Conservation (phyloP, 306 rosid genomes). For the Lathyrus aphaca region DNA sequence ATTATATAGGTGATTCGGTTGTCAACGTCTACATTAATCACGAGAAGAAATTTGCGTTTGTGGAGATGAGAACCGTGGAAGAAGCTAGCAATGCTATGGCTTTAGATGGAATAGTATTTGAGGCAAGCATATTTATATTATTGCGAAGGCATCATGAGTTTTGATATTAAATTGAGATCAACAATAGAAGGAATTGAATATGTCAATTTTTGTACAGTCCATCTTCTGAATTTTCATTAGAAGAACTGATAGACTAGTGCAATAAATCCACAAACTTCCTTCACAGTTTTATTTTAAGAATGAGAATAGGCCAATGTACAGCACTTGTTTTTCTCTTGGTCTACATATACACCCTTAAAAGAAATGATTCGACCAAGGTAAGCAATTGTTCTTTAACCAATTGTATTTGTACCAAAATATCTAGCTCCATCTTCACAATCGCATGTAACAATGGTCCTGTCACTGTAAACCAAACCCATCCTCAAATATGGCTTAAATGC, state of each 20-base stretch:
- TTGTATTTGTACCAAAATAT: neutral
- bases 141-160: slow-evolving; percentile 52
- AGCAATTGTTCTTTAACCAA: neutral
- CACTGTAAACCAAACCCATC: neutral
- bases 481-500: neutral
- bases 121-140: slow-evolving; percentile 51
- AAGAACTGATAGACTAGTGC: neutral
- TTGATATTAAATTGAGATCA: slow-evolving; percentile 6
- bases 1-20: slow-evolving; percentile 71
- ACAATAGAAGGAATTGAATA: slow-evolving; percentile 18
- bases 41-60: slow-evolving; percentile 87
- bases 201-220: neutral
- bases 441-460: neutral
- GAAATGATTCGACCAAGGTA: slow-evolving; percentile 1
- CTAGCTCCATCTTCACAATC: neutral
- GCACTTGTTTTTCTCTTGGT: neutral
- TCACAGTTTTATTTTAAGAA: neutral
- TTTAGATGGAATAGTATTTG: slow-evolving; percentile 81
- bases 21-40: slow-evolving; percentile 87
- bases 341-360: neutral
- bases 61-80: slow-evolving; percentile 92
- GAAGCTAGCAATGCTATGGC: slow-evolving; percentile 95
- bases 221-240: neutral
- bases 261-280: neutral
- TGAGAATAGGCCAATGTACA: neutral